Evolutionary conservation across 2,329 filamentous ascomycete genomes (phyloP), one percentile per base, ranked within the genome.

Genomic region (Tetracladium maxilliforme): DNA sequence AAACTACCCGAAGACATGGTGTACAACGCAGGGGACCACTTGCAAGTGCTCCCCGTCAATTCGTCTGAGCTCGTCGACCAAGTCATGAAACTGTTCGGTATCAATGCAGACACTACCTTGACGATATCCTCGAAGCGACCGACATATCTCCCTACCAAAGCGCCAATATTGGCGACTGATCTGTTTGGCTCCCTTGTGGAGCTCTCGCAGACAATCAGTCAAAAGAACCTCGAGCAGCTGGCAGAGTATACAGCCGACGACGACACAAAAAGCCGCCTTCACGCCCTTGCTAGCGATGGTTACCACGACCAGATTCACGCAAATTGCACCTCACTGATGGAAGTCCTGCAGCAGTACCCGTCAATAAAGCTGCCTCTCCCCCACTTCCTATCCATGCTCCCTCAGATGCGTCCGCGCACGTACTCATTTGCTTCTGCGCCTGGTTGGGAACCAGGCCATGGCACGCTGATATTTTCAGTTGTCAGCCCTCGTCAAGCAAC

Each of bases 1-100:
- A 64, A 67, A 30, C 56, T 86, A 2, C 78, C 79, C 0, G 63
- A 58, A 0, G 65, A 62, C 23, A 58, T 69, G 55, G 61, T 58
- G 0, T 86, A 84, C 47, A 61, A 63, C 18, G 66, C 74, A 1
- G 79, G 79, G 10, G 79, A 86, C 42, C 84, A 87, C 42, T 61
- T 86, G 2, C 73, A 75, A 0, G 56, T 82, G 3, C 53, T 83
- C 2, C 79, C 80, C 0, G 49, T 79, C 21, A 86, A 86, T n/a
- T n/a, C n/a, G n/a, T n/a, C n/a, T n/a, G n/a, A n/a, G n/a, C n/a
- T n/a, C n/a, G n/a, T n/a, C n/a, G n/a, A n/a, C n/a, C n/a, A n/a
- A n/a, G n/a, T n/a, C 1, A 61, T 74, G 40, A 53, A 52, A 16
- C 52, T 57, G 22, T 74, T 73, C 30, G 52, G 56, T 3, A 45